Percentiles rank a stretch among this genome's conserved stretches.
These are phyloP conservation scores for Lactarius hengduanensis DNA, from an alignment of 768 basidiomycete species.

Conservation along the genomic window DNA sequence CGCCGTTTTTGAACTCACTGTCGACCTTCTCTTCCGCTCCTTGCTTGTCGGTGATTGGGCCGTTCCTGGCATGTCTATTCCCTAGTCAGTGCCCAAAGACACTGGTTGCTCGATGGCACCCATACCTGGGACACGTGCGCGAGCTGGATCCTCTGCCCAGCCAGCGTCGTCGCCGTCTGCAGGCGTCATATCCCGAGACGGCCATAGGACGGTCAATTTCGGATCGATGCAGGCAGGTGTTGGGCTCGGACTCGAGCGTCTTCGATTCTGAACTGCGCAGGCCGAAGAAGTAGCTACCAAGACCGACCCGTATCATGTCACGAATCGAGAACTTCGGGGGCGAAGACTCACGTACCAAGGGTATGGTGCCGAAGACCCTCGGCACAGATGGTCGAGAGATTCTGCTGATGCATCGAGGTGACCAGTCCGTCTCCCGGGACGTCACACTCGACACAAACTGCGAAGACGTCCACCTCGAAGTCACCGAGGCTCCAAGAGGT, in stretches of 20 bases:
- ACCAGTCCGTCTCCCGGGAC: neutral
- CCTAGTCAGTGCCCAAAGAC: neutral
- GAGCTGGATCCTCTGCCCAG: neutral
- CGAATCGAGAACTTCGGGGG: neutral
- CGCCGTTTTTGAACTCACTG: slow-evolving; percentile 13
- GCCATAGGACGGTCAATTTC: slow-evolving; percentile 15
- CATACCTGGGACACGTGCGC: slow-evolving; percentile 5
- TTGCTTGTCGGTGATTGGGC: neutral
- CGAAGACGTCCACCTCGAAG: slow-evolving; percentile 13
- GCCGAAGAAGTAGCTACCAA: neutral
- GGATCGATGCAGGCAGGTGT: slow-evolving; percentile 20
- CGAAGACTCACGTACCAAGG: slow-evolving; percentile 11
- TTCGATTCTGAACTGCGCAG: neutral
- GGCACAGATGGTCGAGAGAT: neutral
- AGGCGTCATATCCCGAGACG: slow-evolving; percentile 12
- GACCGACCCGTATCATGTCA: neutral
- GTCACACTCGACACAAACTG: slow-evolving; percentile 10
- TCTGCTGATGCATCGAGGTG: slow-evolving; percentile 6
- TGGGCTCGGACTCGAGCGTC: slow-evolving; percentile 14
- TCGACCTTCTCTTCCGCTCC: slow-evolving; percentile 14
- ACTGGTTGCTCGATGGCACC: neutral
- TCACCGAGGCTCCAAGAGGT: slow-evolving; percentile 7
- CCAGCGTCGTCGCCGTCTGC: neutral
- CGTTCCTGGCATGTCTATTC: slow-evolving; percentile 1
- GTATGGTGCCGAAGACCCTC: slow-evolving; percentile 1